Evolutionary conservation across 495 filamentous ascomycete species (phyloP).

Genomic region (Penicillium waksmanii): DNA sequence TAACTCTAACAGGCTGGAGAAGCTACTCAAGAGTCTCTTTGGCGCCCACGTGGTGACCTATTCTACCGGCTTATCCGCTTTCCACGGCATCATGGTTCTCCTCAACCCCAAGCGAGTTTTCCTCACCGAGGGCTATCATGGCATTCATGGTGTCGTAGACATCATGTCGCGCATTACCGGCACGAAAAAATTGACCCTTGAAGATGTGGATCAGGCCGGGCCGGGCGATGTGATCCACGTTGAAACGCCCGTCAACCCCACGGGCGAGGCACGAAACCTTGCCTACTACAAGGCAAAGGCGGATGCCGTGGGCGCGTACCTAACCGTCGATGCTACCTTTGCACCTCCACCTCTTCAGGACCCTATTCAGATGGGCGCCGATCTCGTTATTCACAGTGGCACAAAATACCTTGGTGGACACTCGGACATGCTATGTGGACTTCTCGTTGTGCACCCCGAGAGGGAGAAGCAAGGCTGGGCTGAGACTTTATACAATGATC

Average conservation of each 20-base stretch:
- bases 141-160: too few species aligned
- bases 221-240: constrained; percentile 82
- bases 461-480: constrained; percentile 49
- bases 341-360: constrained; percentile 85
- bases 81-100: too few species aligned
- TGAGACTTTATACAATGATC: constrained; percentile 59
- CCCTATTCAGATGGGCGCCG: constrained; percentile 75
- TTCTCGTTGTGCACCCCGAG: constrained; percentile 62
- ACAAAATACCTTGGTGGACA: constrained; percentile 96
- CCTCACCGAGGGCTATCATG: too few species aligned
- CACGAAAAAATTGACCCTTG: not conserved
- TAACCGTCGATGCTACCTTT: constrained; percentile 90
- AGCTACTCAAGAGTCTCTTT: too few species aligned
- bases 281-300: constrained; percentile 66
- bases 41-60: too few species aligned
- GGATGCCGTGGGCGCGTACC: constrained; percentile 64
- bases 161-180: too few species aligned
- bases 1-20: too few species aligned
- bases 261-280: constrained; percentile 75
- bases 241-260: constrained; percentile 89
- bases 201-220: not conserved
- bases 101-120: too few species aligned
- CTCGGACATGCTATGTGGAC: constrained; percentile 85
- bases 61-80: too few species aligned
- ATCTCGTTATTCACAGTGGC: constrained; percentile 84